phyloP scores from a whole-genome alignment of 2,329 filamentous ascomycete genomes.

The Stagonosporopsis rhizophila region DNA sequence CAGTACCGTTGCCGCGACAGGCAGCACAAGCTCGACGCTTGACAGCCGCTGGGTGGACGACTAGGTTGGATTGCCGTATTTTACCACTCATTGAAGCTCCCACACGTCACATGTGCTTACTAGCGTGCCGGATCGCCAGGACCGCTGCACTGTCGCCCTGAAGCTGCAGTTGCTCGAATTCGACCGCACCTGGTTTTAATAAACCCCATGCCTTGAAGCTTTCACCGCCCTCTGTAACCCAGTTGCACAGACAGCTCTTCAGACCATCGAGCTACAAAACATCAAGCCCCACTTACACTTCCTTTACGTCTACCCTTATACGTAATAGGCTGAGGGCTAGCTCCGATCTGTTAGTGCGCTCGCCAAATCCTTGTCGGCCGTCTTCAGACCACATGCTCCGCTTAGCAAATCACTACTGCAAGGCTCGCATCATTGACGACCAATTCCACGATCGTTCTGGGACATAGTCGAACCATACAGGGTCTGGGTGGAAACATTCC shows the following conservation, averaged over 20 bases:
- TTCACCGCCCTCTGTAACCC: conserved; percentile 1
- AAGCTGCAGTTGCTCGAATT: conserved; percentile 13
- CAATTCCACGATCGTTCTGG: conserved; percentile 12
- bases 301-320: conserved; percentile 9
- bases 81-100: conserved; percentile 31
- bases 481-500: background rate
- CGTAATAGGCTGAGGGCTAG: conserved; percentile 26
- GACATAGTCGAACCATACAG: conserved; percentile 10
- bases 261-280: background rate
- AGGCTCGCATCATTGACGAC: conserved; percentile 21
- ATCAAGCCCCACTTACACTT: conserved; percentile 19
- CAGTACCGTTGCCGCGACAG: conserved; percentile 21
- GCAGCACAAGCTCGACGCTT: conserved; percentile 19
- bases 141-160: conserved; percentile 23
- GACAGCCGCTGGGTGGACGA: conserved; percentile 21
- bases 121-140: conserved; percentile 34
- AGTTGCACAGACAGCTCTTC: conserved; percentile 2
- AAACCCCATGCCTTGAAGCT: conserved; percentile 11
- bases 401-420: conserved; percentile 39
- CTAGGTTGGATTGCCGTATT: conserved; percentile 33
- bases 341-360: conserved; percentile 23
- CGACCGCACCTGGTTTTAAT: conserved; percentile 12
- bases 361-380: conserved; percentile 21
- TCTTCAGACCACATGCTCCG: conserved; percentile 30
- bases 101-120: conserved; percentile 42